Conservation (phyloP, 108 stramenopile species). For the Cyclotella baltica region DNA sequence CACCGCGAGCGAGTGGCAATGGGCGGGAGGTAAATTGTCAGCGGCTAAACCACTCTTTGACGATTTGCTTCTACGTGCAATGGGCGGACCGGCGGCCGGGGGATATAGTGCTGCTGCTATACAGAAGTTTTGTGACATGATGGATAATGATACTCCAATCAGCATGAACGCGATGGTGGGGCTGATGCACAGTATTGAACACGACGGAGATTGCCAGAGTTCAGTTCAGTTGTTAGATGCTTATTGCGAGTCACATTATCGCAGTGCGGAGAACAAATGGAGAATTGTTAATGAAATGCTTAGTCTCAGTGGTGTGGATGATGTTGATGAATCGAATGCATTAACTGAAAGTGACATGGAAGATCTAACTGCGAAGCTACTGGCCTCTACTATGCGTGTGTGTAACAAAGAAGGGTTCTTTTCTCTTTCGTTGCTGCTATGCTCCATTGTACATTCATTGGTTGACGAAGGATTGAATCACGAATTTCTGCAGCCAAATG, state of each 20-base stretch:
- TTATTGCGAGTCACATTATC: constrained; percentile 34
- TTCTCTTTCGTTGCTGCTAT: constrained; percentile 64
- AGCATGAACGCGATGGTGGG: constrained; percentile 67
- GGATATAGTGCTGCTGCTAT: constrained; percentile 49
- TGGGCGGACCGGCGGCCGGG: constrained; percentile 39
- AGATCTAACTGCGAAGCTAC: constrained; percentile 24
- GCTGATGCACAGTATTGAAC: constrained; percentile 65
- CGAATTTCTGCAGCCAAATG: background rate
- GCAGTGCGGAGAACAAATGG: constrained; percentile 25
- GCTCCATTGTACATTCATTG: constrained; percentile 28
- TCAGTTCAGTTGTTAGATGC: constrained; percentile 53
- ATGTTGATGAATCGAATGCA: background rate
- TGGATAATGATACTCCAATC: constrained; percentile 60
- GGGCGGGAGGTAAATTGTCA: constrained; percentile 71
- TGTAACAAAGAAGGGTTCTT: constrained; percentile 70
- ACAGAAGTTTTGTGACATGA: constrained; percentile 53
- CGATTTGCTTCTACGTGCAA: constrained; percentile 71
- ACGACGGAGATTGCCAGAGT: constrained; percentile 66
- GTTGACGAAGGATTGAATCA: constrained; percentile 8
- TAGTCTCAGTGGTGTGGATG: constrained; percentile 2
- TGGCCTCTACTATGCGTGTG: constrained; percentile 53
- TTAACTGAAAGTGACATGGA: constrained; percentile 18
- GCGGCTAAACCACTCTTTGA: constrained; percentile 64
- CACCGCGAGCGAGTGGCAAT: constrained; percentile 66
- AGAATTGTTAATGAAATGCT: constrained; percentile 26